These are phyloP conservation scores for Ricinus communis DNA, from an alignment of 345 rosid genomes.

Conservation along the genomic window DNA sequence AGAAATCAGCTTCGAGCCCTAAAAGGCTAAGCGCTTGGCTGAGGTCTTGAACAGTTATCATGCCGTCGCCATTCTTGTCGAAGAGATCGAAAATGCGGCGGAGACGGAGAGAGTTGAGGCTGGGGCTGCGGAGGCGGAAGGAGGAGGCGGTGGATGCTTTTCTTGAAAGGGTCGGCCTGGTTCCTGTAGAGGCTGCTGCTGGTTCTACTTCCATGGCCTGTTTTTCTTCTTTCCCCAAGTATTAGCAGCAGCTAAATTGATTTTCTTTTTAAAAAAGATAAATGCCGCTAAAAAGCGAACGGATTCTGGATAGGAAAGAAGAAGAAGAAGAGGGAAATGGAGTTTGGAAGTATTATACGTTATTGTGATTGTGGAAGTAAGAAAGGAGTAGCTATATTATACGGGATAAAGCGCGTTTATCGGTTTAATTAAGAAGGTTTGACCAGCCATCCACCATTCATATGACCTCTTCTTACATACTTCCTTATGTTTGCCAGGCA, in stretches of 20 bases:
- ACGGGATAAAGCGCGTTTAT: constrained; percentile 20
- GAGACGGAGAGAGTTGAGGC: constrained; percentile 34
- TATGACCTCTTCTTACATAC: background rate
- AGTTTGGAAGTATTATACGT: too few species aligned
- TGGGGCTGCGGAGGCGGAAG: constrained; percentile 28
- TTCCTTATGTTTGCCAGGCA: background rate
- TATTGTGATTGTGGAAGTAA: background rate
- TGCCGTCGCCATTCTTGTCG: constrained; percentile 77
- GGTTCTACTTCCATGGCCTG: constrained; percentile 24
- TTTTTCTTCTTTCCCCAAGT: background rate
- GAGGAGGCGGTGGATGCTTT: constrained; percentile 24
- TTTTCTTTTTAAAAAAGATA: too few species aligned
- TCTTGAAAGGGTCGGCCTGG: background rate
- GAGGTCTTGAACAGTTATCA: constrained; percentile 62
- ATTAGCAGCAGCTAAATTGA: too few species aligned
- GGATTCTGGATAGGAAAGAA: too few species aligned
- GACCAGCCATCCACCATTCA: background rate
- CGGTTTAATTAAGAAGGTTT: background rate
- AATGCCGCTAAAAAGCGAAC: too few species aligned
- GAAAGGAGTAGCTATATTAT: too few species aligned
- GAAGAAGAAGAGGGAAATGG: too few species aligned
- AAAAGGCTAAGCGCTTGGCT: constrained; percentile 60
- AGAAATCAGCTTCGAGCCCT: constrained; percentile 60
- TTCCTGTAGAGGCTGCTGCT: background rate
- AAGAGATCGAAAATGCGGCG: constrained; percentile 73